These are phyloP conservation scores for Crithidia bombi DNA, from an alignment of 208 protist species.

Conservation along the genomic window DNA sequence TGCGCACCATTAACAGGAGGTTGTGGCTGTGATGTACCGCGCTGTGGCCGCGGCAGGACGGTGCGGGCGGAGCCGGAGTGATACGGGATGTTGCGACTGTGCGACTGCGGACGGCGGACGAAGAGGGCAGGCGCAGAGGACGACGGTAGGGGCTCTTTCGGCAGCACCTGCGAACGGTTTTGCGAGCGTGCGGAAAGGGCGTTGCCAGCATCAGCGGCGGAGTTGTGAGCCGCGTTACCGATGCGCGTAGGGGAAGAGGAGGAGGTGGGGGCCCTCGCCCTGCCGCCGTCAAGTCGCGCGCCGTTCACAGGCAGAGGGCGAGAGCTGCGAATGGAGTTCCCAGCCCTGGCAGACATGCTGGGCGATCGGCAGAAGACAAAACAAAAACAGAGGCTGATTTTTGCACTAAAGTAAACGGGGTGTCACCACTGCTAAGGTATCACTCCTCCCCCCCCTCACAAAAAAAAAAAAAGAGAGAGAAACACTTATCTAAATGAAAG, in stretches of 20 bases:
- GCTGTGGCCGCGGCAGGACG: slow-evolving; percentile 12
- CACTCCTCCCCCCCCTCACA: too few relatives aligned
- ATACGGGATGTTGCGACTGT: slow-evolving; percentile 23
- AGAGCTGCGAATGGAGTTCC: slow-evolving; percentile 8
- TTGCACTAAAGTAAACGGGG: too few relatives aligned
- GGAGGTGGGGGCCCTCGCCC: too few relatives aligned
- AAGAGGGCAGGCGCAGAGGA: background rate
- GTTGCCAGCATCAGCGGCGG: background rate
- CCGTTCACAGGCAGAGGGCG: slow-evolving; percentile 4
- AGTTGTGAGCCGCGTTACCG: background rate
- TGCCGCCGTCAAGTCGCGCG: background rate
- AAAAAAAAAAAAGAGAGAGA: too few relatives aligned
- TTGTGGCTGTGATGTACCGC: slow-evolving; percentile 18
- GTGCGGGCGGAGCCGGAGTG: slow-evolving; percentile 7
- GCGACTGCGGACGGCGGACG: background rate
- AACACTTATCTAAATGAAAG: too few relatives aligned
- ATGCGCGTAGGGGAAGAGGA: background rate
- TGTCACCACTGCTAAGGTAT: too few relatives aligned
- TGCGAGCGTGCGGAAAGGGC: background rate
- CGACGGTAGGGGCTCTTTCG: background rate
- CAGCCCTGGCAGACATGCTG: slow-evolving; percentile 9
- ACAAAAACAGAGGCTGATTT: too few relatives aligned
- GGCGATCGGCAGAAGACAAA: background rate
- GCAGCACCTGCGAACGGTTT: background rate
- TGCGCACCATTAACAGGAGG: background rate